Base-by-base conservation (phyloP, 352 stramenopile genomes). In the Saprolegnia parasitica region DNA sequence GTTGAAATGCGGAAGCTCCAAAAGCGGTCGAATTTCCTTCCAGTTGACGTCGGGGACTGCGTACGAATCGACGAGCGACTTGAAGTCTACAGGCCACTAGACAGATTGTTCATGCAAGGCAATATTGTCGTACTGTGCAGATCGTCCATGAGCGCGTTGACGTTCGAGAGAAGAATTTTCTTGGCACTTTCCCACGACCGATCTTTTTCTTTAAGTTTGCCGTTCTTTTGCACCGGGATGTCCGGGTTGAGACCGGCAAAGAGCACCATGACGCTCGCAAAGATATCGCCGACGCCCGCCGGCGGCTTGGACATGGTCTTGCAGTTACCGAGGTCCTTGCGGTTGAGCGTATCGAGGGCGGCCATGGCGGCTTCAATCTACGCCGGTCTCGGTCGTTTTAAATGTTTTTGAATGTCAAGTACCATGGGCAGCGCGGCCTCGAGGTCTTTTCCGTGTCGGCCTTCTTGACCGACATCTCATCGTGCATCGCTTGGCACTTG, bases 131-230 rank as follows among this genome's bases (percentile, higher is more conserved):
- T 65, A 65, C 58, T 71, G 68, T 97, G 96, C 5, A 98, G 78
- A 37, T 96, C 84, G 52, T 98, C 90, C 23, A 98, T 91, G 61
- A 98, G 94, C 15, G 87, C 91, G 56, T 96, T 96, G 52, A 98
- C 89, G 63, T 98, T 97, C 16, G 86, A 76, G 45, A 98, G 73
- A 10, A 98, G 63, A 21, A 89, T 81, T 68, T 98, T 98, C 78
- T 98, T 98, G 23, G 81, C 84, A 0, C 86, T 87, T 39, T 98
- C 94, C 95, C 95, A 98, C 5, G 83, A 87, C 20, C 90, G 86
- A 73, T 98, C 93, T 71, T 98, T 98, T 60, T 94, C 86, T 63
- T 94, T 94, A 26, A 98, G 89, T 66, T 98, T 98, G 56, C 87
- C 93, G 50, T 93, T 98, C 82, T 98, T 98, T 71, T 97, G 87